Conservation (phyloP, 345 rosid genomes). For the Camelina laxa region DNA sequence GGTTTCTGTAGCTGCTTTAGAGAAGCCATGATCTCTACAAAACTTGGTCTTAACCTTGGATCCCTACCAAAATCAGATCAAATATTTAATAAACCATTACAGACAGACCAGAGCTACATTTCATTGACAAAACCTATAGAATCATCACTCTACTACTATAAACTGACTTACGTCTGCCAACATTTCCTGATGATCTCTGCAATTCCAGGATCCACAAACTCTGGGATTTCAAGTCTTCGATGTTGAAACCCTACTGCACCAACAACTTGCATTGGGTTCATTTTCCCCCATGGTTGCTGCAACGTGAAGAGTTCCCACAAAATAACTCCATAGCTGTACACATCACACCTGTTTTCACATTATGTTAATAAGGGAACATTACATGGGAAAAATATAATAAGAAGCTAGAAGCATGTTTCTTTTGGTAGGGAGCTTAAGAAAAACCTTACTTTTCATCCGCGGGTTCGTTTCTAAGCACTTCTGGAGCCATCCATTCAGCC, state of each 20-base stretch:
- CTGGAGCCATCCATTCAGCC: constrained; percentile 99
- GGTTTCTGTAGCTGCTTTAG: constrained; percentile 91
- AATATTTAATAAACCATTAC: background rate
- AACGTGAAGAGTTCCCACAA: constrained; percentile 90
- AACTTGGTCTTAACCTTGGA: constrained; percentile 86
- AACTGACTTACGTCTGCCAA: constrained; percentile 85
- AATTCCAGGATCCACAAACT: constrained; percentile 62
- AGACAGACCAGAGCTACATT: background rate
- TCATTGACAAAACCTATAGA: background rate
- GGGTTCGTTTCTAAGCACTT: constrained; percentile 96
- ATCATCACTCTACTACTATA: background rate
- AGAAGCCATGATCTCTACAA: constrained; percentile 84
- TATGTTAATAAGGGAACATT: constrained; percentile 1
- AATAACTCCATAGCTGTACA: constrained; percentile 91
- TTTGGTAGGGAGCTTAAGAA: background rate
- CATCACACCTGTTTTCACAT: constrained; percentile 77
- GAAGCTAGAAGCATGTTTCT: constrained; percentile 10
- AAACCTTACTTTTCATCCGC: constrained; percentile 81
- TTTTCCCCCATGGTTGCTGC: constrained; percentile 95
- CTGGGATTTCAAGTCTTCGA: constrained; percentile 85
- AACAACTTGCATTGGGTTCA: constrained; percentile 99
- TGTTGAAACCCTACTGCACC: constrained; percentile 99
- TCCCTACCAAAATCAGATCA: constrained; percentile 50
- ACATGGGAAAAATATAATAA: background rate
- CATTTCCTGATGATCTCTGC: constrained; percentile 80